A percentile compares a stretch with the other conserved stretches of the same genome.
Evolutionary conservation across 2,329 filamentous ascomycete genomes (phyloP).

Genomic region (Nemania abortiva): DNA sequence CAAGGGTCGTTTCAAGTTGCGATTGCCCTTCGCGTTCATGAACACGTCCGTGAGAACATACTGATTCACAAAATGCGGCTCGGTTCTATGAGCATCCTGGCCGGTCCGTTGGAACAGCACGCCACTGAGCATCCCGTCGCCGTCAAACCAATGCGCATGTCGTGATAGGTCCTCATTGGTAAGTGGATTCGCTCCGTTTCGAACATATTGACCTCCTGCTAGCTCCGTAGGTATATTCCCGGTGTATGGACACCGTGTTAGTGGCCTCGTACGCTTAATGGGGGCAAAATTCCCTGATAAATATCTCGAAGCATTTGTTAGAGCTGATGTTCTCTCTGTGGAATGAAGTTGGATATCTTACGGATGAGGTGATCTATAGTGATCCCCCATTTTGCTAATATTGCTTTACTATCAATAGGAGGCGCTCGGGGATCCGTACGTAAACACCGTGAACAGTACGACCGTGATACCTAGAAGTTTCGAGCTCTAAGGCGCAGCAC

Average conservation of each 20-base stretch:
- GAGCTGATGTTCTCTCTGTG: not conserved
- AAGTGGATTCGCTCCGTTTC: constrained; percentile 77
- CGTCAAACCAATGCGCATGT: constrained; percentile 80
- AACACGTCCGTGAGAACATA: constrained; percentile 76
- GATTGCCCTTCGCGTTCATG: constrained; percentile 63
- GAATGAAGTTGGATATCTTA: constrained; percentile 37
- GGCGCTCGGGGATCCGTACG: not conserved
- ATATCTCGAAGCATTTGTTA: constrained; percentile 57
- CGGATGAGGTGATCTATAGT: constrained; percentile 44
- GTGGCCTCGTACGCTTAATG: constrained; percentile 64
- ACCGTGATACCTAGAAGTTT: not conserved
- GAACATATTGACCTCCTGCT: constrained; percentile 76
- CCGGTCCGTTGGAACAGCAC: constrained; percentile 66
- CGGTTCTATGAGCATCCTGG: constrained; percentile 55
- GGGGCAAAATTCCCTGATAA: constrained; percentile 78
- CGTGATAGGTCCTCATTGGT: constrained; percentile 70
- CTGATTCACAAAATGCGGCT: constrained; percentile 76
- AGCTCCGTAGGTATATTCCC: constrained; percentile 74
- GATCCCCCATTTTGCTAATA: constrained; percentile 39
- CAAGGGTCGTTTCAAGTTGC: constrained; percentile 65
- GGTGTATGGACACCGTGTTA: constrained; percentile 68
- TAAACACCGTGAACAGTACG: constrained; percentile 1
- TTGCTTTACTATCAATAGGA: not conserved
- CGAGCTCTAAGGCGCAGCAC: not conserved
- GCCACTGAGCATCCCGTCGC: constrained; percentile 79